Evolutionary conservation across 1,284 basidiomycete genomes (phyloP).

Genomic region (Irpex sp.): DNA sequence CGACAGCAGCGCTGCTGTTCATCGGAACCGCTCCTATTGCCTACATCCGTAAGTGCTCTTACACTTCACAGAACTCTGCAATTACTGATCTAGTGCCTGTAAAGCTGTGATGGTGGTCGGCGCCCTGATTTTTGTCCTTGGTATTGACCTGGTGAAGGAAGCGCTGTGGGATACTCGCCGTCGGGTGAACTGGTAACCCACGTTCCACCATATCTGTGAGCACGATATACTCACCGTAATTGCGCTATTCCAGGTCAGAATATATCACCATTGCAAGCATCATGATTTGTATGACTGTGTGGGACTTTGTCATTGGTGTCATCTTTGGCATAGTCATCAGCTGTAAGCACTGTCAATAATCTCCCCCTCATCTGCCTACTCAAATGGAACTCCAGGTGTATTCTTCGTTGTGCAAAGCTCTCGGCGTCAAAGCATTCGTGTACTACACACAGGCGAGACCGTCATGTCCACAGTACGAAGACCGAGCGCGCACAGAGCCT

Average conservation of each 20-base stretch:
- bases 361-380: not conserved
- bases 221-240: not conserved
- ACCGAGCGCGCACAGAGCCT: conserved; percentile 84
- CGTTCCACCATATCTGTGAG: conserved; percentile 30
- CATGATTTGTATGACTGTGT: conserved; percentile 89
- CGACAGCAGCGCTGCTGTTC: conserved; percentile 72
- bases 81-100: conserved; percentile 7
- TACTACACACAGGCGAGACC: conserved; percentile 74
- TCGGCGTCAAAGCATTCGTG: conserved; percentile 77
- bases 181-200: conserved; percentile 69
- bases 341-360: conserved; percentile 46
- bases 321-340: conserved; percentile 90
- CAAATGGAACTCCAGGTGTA: conserved; percentile 49
- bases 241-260: conserved; percentile 43
- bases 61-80: not conserved
- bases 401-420: conserved; percentile 97
- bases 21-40: conserved; percentile 86
- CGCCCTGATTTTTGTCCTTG: conserved; percentile 92
- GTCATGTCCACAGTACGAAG: conserved; percentile 90
- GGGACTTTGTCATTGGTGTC: conserved; percentile 95
- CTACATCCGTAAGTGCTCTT: conserved; percentile 77
- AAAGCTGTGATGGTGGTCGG: conserved; percentile 86
- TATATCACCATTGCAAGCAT: conserved; percentile 79
- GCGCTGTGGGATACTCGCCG: conserved; percentile 95
- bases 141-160: conserved; percentile 92